Evolutionary conservation across 192 early-diverging fungal genomes (phyloP).

Genomic region (Coemansia reversa): DNA sequence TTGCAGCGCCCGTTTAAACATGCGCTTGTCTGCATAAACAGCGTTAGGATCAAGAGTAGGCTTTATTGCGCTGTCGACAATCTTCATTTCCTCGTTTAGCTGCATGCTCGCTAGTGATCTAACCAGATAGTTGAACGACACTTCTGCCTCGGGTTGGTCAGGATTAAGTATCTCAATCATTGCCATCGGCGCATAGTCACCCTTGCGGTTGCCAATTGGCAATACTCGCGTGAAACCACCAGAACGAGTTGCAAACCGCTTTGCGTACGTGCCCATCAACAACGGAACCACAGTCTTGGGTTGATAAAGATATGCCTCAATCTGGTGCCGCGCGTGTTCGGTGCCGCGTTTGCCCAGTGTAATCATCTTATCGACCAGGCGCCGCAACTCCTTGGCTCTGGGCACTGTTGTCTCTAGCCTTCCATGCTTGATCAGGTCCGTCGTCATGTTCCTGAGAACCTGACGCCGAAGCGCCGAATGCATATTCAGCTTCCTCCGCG

Average conservation of each 20-base stretch:
- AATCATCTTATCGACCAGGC: slow-evolving; percentile 86
- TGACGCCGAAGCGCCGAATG: slow-evolving; percentile 64
- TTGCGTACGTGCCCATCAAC: slow-evolving; percentile 77
- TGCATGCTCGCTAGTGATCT: slow-evolving; percentile 51
- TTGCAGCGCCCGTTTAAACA: slow-evolving; percentile 37
- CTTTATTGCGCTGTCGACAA: slow-evolving; percentile 29
- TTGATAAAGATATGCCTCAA: slow-evolving; percentile 63
- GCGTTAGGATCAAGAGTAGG: slow-evolving; percentile 18
- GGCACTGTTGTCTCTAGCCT: slow-evolving; percentile 91
- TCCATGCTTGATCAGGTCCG: slow-evolving; percentile 82
- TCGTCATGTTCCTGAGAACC: slow-evolving; percentile 80
- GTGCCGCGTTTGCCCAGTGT: slow-evolving; percentile 77
- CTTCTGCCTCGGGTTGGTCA: slow-evolving; percentile 64
- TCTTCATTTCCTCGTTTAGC: slow-evolving; percentile 32
- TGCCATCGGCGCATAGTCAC: slow-evolving; percentile 85
- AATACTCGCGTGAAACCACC: slow-evolving; percentile 92
- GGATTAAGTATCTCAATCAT: slow-evolving; percentile 89
- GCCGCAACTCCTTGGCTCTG: slow-evolving; percentile 87
- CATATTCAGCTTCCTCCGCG: slow-evolving; percentile 50
- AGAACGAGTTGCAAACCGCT: slow-evolving; percentile 70
- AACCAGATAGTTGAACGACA: slow-evolving; percentile 57
- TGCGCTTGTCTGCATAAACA: slow-evolving; percentile 28
- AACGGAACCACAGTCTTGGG: slow-evolving; percentile 74
- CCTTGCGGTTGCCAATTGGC: slow-evolving; percentile 69
- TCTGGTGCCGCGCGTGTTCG: slow-evolving; percentile 60